Evolutionary conservation across 345 rosid species (phyloP).

Genomic region (Mangifera indica): DNA sequence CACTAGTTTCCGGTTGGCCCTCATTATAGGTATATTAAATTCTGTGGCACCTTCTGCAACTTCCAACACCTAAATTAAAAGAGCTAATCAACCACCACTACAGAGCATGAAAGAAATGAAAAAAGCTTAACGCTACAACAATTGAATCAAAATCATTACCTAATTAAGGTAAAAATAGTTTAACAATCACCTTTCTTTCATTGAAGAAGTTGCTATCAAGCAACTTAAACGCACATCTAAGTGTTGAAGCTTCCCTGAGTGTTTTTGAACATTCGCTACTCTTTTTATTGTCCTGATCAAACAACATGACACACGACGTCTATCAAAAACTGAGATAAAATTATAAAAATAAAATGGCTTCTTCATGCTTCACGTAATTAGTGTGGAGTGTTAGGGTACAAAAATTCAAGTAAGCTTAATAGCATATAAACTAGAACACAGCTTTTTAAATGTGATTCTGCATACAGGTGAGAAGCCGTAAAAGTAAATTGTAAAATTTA

Average conservation of each 20-base stretch:
- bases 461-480: neutral
- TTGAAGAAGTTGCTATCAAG: conserved; percentile 65
- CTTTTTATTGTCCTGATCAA: conserved; percentile 50
- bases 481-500: no score
- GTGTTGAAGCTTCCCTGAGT: conserved; percentile 34
- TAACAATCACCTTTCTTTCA: conserved; percentile 55
- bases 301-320: conserved; percentile 5
- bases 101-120: neutral
- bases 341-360: neutral
- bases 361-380: neutral
- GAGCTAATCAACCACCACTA: neutral
- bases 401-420: neutral
- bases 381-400: conserved; percentile 11
- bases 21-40: conserved; percentile 54
- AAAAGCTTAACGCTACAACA: conserved; percentile 2
- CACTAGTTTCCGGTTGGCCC: conserved; percentile 60
- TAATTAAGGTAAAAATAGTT: neutral
- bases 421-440: neutral
- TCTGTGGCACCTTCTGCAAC: conserved; percentile 57
- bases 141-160: conserved; percentile 2
- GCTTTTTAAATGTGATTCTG: neutral
- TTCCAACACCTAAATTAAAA: conserved; percentile 42
- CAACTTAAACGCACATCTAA: conserved; percentile 42
- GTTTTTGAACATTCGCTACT: conserved; percentile 30
- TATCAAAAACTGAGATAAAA: neutral